Evolutionary conservation across 1,284 basidiomycete species (phyloP).

Genomic region (Ganoderma meredithae): DNA sequence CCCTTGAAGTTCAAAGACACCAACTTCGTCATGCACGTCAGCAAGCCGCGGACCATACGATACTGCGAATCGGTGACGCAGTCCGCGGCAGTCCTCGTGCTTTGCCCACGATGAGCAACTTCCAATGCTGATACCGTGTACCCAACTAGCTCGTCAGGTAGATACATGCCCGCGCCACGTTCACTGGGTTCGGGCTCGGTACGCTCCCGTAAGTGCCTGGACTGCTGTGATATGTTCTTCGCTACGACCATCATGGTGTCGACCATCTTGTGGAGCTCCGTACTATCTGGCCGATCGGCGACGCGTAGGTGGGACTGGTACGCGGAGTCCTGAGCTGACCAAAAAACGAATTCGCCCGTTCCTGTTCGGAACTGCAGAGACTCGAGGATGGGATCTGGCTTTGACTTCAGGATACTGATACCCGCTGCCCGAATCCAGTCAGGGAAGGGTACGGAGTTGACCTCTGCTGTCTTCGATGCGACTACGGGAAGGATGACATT

Average conservation of each 20-base stretch:
- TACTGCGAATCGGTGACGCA: slow-evolving; percentile 80
- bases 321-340: slow-evolving; percentile 79
- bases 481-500: slow-evolving; percentile 92
- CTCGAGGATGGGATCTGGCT: slow-evolving; percentile 73
- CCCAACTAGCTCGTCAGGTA: slow-evolving; percentile 90
- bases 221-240: slow-evolving; percentile 76
- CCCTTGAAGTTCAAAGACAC: slow-evolving; percentile 72
- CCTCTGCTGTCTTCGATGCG: slow-evolving; percentile 48
- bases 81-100: slow-evolving; percentile 68
- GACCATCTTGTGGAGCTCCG: slow-evolving; percentile 76
- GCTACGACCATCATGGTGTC: slow-evolving; percentile 78
- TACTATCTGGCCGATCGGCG: slow-evolving; percentile 54
- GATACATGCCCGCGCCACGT: slow-evolving; percentile 80
- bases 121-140: slow-evolving; percentile 90
- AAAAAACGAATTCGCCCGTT: slow-evolving; percentile 86
- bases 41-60: slow-evolving; percentile 79
- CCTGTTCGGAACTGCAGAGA: slow-evolving; percentile 77
- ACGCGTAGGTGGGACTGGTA: slow-evolving; percentile 65
- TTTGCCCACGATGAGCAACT: slow-evolving; percentile 77
- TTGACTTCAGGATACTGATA: slow-evolving; percentile 82
- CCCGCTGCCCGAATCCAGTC: slow-evolving; percentile 86
- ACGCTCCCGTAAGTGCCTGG: slow-evolving; percentile 76
- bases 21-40: slow-evolving; percentile 74
- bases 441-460: slow-evolving; percentile 69
- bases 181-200: slow-evolving; percentile 76